Base-by-base conservation (phyloP, 108 stramenopile species). In the Nitzschia palea region DNA sequence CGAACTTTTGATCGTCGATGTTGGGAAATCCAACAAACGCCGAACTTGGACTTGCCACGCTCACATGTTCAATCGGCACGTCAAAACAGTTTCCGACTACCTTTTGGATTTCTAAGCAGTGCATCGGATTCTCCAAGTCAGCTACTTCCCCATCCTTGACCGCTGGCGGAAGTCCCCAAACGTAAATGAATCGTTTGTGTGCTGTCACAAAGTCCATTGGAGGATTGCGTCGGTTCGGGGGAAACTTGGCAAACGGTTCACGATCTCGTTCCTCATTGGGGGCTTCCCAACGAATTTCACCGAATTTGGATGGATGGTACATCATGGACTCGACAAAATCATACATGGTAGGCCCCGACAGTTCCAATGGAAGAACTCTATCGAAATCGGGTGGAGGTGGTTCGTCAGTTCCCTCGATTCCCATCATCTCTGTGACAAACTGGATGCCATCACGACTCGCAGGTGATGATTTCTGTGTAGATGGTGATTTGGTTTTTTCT, bases 21-120 rank as follows among this genome's bases (percentile, higher is more conserved):
- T 79, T 62, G 2, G 68, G 53, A 42, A 88, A 89, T 17, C 93
- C 93, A 32, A 94, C 80, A 68, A 88, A 94, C 3, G 85, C 93
- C 14, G 86, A 86, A 9, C 88, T 86, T 8, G 79, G 63, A 34
- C 73, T 83, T 18, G 86, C 84, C n/a, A 85, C 83, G 40, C 51
- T 72, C 14, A 94, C 88, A 55, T 84, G 66, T 64, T 69, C 61
- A 2, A 85, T 64, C 27, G 58, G 70, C 1, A 87, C 77, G 32
- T 78, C 83, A 37, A 91, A 87, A 22, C 87, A 26, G 37, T 62
- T 67, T 3, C 84, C 80, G 32, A 86, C 81, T 12, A 52, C 66
- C 56, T 86, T 85, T 25, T 83, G 68, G 44, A 94, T 73, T 26
- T 80, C 78, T 51, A 84, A 54, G 26, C 76, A 58, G 51, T 91